Base-by-base conservation (phyloP, 2,329 filamentous ascomycete genomes). In the Colletotrichum siamense region DNA sequence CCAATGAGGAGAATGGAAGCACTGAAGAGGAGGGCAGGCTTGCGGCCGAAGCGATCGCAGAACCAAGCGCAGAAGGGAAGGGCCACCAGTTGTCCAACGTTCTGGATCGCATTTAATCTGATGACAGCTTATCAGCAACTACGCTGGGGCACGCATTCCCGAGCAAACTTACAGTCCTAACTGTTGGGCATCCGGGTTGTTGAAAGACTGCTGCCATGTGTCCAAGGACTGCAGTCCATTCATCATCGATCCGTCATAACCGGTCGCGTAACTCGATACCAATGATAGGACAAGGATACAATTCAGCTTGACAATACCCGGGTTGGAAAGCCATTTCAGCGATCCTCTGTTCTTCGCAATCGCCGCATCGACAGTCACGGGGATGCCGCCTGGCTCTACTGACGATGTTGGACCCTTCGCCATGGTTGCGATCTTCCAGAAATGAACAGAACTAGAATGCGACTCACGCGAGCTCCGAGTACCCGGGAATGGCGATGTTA, bases 161-260 rank as follows among this genome's bases (percentile, higher is more conserved):
- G 52, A 13, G 16, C 13, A 6, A 18, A 9, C 76, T 61, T 10
- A 78, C 76, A 83, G 75, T 32, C 82, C 83, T 13, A 84, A 79
- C 1, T 80, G 52, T 30, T 77, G 73, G 4, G 80, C 81, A 16
- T 65, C 52, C 6, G 83, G 83, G 30, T 82, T 76, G 44, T 81
- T 79, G 62, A 87, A 85, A 70, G 85, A 86, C 1, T 75, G 71
- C 67, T 83, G 80, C 86, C 86, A 87, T 32, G 82, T 79, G 6
- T 79, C 67, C 1, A 85, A 77, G 1, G 83, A 80, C 77, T 87
- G 86, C 2, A 87, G 80, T 4, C 85, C 86, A 74, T 87, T 87
- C 82, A 86, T 86, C 74, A 88, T 82, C 1, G 85, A 86, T 12
- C 84, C 83, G 52, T 82, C 81, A 68, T 80, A 82, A 10, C 81